Percentiles rank a stretch among this genome's conserved stretches.
These are phyloP conservation scores for Cladophialophora carrionii DNA, from an alignment of 2,329 filamentous ascomycete species.

Conservation along the genomic window DNA sequence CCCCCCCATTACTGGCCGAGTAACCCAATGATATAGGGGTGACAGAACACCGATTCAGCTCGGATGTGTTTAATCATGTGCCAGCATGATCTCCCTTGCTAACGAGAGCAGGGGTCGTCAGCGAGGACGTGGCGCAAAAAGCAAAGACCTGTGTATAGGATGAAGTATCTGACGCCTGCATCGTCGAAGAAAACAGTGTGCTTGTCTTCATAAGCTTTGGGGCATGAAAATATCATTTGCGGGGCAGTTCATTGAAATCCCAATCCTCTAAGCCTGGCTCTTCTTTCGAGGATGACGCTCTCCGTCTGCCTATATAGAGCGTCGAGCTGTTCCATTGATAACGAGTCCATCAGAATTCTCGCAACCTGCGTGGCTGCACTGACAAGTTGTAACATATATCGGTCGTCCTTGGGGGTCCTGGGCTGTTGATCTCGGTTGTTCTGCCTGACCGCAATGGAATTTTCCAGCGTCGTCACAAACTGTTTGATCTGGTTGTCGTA, in stretches of 20 bases:
- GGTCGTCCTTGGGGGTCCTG: conserved; percentile 81
- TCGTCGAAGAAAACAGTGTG: conserved; percentile 9
- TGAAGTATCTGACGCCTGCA: conserved; percentile 19
- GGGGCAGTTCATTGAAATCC: conserved; percentile 28
- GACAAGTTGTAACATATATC: conserved; percentile 84
- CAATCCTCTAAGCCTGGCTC: conserved; percentile 35
- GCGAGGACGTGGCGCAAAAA: conserved; percentile 3
- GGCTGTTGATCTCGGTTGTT: conserved; percentile 57
- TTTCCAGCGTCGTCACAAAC: conserved; percentile 84
- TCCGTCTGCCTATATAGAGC: conserved; percentile 81
- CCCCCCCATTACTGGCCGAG: conserved; percentile 18
- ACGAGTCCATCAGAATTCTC: conserved; percentile 81
- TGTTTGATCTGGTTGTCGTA: conserved; percentile 93
- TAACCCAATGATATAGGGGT: not conserved
- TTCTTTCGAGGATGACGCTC: conserved; percentile 72
- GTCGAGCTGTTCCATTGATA: conserved; percentile 81
- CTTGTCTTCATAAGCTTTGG: not conserved
- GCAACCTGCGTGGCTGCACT: conserved; percentile 85
- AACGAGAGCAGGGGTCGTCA: conserved; percentile 1
- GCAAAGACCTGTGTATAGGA: conserved; percentile 6
- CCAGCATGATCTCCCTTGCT: conserved; percentile 21
- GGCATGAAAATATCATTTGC: conserved; percentile 10
- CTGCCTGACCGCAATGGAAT: conserved; percentile 76
- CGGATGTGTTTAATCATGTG: conserved; percentile 15
- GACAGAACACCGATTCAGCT: not conserved